Percentiles rank a stretch among this genome's conserved stretches.
Evolutionary conservation across 768 basidiomycete genomes (phyloP).

Genomic region (Phanerochaete sordida): DNA sequence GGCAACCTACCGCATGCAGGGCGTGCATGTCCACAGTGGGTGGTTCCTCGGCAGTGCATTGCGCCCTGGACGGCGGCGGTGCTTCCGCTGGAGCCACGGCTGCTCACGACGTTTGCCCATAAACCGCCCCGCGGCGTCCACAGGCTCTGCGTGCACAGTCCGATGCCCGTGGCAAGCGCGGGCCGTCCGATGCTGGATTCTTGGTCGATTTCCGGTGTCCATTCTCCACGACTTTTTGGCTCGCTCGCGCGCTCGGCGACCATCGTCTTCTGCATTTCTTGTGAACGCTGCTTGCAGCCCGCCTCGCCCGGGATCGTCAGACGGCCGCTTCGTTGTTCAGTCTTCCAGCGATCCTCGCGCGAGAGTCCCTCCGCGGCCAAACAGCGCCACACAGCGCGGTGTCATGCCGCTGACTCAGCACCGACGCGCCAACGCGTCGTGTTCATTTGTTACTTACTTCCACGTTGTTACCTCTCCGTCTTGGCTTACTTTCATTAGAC

Average conservation of each 20-base stretch:
- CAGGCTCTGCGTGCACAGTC: neutral
- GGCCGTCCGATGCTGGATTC: neutral
- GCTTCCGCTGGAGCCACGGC: neutral
- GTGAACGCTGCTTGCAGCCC: neutral
- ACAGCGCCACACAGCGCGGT: conserved; percentile 8
- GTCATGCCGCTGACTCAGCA: neutral
- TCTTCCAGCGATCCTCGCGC: neutral
- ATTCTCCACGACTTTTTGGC: neutral
- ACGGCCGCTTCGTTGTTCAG: neutral
- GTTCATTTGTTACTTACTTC: neutral
- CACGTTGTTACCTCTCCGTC: neutral
- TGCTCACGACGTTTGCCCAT: neutral
- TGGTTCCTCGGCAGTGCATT: neutral
- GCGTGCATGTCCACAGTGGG: neutral
- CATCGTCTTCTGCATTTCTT: neutral
- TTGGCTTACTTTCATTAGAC: neutral
- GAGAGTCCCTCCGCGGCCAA: neutral
- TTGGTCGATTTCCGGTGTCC: neutral
- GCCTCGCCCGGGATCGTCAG: neutral
- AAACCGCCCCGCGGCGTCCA: neutral
- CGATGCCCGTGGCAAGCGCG: neutral
- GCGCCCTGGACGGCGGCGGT: neutral
- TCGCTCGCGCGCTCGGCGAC: neutral
- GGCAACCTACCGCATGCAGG: neutral
- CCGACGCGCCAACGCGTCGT: neutral